phyloP scores from a whole-genome alignment of 106 monocot species.

The Apostasia shenzhenica region DNA sequence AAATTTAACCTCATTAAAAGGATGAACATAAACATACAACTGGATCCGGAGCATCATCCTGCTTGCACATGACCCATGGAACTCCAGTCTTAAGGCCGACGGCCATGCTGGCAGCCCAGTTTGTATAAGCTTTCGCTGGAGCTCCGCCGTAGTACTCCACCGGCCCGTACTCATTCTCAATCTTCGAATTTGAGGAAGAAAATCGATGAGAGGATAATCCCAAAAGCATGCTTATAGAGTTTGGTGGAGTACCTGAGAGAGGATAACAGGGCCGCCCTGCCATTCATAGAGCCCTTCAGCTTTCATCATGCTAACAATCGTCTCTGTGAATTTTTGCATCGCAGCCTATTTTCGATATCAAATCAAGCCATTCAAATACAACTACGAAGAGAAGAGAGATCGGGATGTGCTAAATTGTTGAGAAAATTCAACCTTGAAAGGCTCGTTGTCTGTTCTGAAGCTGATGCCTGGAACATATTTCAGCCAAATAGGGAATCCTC shows the following conservation, averaged over 20 bases:
- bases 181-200: slow-evolving; percentile 21
- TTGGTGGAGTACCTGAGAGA: slow-evolving; percentile 52
- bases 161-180: slow-evolving; percentile 91
- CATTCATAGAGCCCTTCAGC: slow-evolving; percentile 66
- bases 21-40: slow-evolving; percentile 42
- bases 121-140: slow-evolving; percentile 48
- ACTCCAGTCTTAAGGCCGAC: slow-evolving; percentile 73
- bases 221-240: background rate
- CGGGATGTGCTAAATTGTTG: background rate
- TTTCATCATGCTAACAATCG: slow-evolving; percentile 93
- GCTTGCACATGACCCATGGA: slow-evolving; percentile 99
- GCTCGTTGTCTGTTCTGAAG: slow-evolving; percentile 93
- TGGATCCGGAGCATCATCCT: slow-evolving; percentile 97
- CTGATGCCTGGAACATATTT: slow-evolving; percentile 83
- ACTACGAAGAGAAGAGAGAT: background rate
- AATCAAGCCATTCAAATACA: slow-evolving; percentile 1
- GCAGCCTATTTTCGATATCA: slow-evolving; percentile 37
- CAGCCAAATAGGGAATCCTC: slow-evolving; percentile 97
- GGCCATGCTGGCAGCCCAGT: slow-evolving; percentile 92
- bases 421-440: slow-evolving; percentile 67
- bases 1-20: no score
- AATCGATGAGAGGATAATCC: background rate
- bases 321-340: slow-evolving; percentile 72
- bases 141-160: slow-evolving; percentile 56
- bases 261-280: slow-evolving; percentile 93